Evolutionary conservation across 208 protist species (phyloP).

Genomic region (Phytomonas sp.): DNA sequence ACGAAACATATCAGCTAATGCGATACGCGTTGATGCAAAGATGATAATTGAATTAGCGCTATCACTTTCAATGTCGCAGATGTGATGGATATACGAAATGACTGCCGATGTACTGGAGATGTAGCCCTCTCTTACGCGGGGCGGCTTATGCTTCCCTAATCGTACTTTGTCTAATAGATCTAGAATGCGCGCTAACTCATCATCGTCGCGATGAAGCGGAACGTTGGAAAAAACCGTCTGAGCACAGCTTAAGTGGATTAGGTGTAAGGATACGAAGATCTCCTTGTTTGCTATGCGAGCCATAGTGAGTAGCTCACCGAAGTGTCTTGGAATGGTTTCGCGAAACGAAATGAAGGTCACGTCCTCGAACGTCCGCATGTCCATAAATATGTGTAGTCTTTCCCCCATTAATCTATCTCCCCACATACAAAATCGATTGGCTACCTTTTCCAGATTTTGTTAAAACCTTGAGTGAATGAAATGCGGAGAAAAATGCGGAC

Average conservation of each 20-base stretch:
- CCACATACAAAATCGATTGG: not conserved
- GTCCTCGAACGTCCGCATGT: not conserved
- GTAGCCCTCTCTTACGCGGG: not conserved
- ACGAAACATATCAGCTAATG: not conserved
- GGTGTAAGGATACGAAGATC: not conserved
- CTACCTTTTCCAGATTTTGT: not conserved
- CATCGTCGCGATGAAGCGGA: not conserved
- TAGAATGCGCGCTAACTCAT: not conserved
- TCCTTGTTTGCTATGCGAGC: not conserved
- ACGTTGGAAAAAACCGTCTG: not conserved
- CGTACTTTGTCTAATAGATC: not conserved
- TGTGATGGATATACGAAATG: not conserved
- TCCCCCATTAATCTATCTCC: not conserved
- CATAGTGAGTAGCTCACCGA: not conserved
- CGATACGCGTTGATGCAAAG: not conserved
- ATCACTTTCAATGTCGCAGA: not conserved
- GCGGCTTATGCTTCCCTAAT: not conserved
- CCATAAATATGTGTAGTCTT: not conserved
- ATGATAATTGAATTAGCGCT: not conserved
- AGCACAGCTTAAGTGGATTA: not conserved
- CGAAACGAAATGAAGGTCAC: not conserved
- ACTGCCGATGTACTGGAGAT: not conserved
- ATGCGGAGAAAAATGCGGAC: not conserved
- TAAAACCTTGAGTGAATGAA: not conserved
- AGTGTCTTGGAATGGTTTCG: not conserved